These are phyloP conservation scores for Urtica urens DNA, from an alignment of 306 rosid genomes.

Conservation along the genomic window DNA sequence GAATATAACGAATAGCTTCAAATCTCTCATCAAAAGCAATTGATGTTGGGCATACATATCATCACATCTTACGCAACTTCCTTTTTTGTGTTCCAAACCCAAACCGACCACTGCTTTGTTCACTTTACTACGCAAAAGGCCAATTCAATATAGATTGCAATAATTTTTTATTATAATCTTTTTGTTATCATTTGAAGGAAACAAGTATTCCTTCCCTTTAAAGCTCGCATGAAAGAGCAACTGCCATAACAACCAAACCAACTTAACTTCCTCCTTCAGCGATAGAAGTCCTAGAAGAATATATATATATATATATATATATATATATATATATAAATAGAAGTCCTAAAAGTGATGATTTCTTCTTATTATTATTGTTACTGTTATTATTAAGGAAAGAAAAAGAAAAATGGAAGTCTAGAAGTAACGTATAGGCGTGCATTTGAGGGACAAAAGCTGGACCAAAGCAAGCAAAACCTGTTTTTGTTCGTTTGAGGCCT, in stretches of 20 bases:
- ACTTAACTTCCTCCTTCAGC: conserved; percentile 24
- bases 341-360: too few species aligned
- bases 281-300: conserved; percentile 11
- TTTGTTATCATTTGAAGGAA: conserved; percentile 21
- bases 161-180: too few species aligned
- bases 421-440: not conserved
- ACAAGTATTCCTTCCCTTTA: conserved; percentile 7
- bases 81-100: conserved; percentile 3
- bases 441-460: not conserved
- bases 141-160: conserved; percentile 2
- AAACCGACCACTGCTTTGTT: not conserved
- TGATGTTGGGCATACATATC: conserved; percentile 6
- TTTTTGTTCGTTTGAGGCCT: not conserved
- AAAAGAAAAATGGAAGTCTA: not conserved
- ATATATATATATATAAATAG: too few species aligned
- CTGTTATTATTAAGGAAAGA: not conserved
- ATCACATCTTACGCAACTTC: conserved; percentile 9
- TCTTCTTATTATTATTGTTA: not conserved
- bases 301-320: too few species aligned
- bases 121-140: conserved; percentile 14
- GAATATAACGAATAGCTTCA: not conserved
- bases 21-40: conserved; percentile 28
- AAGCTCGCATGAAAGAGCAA: conserved; percentile 22
- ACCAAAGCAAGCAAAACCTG: not conserved
- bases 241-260: conserved; percentile 33